Conservation (phyloP, 164 flowering plant species). For the Kalanchoe fedtschenkoi region DNA sequence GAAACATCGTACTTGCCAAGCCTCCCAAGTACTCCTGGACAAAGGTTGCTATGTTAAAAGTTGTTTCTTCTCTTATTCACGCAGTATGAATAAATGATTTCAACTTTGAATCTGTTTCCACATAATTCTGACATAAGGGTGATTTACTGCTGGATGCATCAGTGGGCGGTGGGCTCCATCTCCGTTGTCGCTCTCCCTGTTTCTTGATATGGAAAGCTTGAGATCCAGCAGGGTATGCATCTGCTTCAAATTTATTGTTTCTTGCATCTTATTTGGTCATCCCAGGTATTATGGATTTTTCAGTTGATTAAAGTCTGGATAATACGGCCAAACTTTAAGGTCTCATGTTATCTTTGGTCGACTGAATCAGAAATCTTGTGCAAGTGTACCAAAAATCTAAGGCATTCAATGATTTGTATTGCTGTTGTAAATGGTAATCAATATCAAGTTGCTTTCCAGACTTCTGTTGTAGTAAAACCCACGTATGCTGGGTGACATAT, state of each 20-base stretch:
- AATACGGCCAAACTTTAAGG: too few relatives aligned
- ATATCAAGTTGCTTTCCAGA: too few relatives aligned
- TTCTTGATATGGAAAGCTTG: too few relatives aligned
- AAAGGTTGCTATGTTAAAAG: conserved; percentile 45
- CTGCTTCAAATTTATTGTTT: not conserved
- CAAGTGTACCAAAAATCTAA: not conserved
- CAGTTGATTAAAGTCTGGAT: not conserved
- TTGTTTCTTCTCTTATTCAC: not conserved
- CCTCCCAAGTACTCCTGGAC: conserved; percentile 73
- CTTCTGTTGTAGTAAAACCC: too few relatives aligned
- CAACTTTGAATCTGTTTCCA: conserved; percentile 33
- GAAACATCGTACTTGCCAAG: conserved; percentile 52
- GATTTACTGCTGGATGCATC: conserved; percentile 90
- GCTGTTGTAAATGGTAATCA: too few relatives aligned
- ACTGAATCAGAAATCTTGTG: not conserved
- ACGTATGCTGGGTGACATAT: too few relatives aligned
- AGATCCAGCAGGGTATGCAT: conserved; percentile 9
- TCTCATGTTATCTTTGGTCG: not conserved
- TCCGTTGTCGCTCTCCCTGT: conserved; percentile 51
- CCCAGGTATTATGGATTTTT: not conserved
- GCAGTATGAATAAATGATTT: conserved; percentile 3
- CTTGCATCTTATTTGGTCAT: not conserved
- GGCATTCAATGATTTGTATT: not conserved
- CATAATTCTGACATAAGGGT: conserved; percentile 82
- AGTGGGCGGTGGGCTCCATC: conserved; percentile 90